Conservation (phyloP, 768 basidiomycete species). For the Suillus lakei region DNA sequence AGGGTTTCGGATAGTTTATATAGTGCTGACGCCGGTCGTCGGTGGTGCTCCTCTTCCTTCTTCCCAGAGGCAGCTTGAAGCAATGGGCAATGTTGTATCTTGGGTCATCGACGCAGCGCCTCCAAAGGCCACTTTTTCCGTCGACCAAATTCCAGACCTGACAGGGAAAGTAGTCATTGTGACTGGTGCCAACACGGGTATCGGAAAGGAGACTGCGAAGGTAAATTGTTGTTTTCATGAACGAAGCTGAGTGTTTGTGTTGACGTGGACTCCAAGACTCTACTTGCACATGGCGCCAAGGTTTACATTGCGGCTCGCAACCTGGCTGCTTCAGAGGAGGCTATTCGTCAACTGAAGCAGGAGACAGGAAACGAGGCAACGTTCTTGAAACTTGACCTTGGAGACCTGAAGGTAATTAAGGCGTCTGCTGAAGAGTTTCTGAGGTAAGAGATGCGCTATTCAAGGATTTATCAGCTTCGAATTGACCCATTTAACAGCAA, state of each 20-base stretch:
- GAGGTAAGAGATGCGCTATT: conserved; percentile 15
- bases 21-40: neutral
- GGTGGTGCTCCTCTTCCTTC: neutral
- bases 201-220: conserved; percentile 32
- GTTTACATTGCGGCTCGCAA: conserved; percentile 43
- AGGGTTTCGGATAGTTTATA: neutral
- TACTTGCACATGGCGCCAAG: conserved; percentile 36
- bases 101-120: conserved; percentile 22
- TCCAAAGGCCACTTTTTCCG: conserved; percentile 29
- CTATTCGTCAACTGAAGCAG: conserved; percentile 35
- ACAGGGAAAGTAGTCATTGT: conserved; percentile 38
- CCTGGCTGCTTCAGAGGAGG: conserved; percentile 26
- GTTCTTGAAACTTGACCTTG: conserved; percentile 43
- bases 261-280: conserved; percentile 14
- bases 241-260: neutral
- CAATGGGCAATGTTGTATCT: conserved; percentile 14
- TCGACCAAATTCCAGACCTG: conserved; percentile 39
- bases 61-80: neutral
- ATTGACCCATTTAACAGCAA: conserved; percentile 27
- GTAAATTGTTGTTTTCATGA: conserved; percentile 2
- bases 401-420: conserved; percentile 38
- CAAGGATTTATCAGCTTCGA: neutral
- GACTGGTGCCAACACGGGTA: conserved; percentile 39
- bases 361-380: conserved; percentile 37
- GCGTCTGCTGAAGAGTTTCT: conserved; percentile 39